Percentiles rank a stretch among this genome's conserved stretches.
Conservation (phyloP, 352 stramenopile species). For the Globisporangium radiosum region DNA sequence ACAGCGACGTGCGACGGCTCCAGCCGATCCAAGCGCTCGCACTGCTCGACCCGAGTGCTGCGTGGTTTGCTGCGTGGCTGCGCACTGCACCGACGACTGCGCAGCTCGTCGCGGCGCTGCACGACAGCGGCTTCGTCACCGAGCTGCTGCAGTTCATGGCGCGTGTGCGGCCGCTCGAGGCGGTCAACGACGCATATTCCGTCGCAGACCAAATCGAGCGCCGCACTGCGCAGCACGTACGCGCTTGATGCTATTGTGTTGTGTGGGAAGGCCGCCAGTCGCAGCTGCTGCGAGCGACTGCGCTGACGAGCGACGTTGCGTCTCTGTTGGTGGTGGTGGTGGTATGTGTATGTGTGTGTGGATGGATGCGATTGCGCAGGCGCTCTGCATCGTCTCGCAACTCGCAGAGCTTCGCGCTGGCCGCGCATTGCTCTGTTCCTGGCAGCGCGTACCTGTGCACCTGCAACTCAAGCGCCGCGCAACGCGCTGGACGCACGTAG, state of each 20-base stretch:
- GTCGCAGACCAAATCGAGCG: constrained; percentile 15
- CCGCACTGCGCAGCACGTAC: constrained; percentile 22
- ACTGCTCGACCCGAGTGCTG: constrained; percentile 22
- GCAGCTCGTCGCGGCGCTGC: constrained; percentile 32
- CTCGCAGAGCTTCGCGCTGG: constrained; percentile 25
- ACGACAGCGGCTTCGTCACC: constrained; percentile 26
- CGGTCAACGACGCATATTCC: constrained; percentile 1
- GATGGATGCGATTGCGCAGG: constrained; percentile 8
- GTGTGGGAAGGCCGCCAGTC: not conserved
- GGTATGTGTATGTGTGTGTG: no score
- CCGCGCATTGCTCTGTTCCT: constrained; percentile 17
- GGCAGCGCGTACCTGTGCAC: constrained; percentile 21
- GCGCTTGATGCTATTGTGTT: not conserved
- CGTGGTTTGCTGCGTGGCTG: constrained; percentile 48
- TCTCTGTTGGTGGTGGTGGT: no score
- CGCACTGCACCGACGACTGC: constrained; percentile 23
- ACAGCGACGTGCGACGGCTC: constrained; percentile 16
- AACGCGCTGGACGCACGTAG: constrained; percentile 12
- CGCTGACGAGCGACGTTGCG: no score
- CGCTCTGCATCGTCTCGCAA: constrained; percentile 22
- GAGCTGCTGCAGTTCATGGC: constrained; percentile 40
- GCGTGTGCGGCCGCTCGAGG: constrained; percentile 24
- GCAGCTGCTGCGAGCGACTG: no score
- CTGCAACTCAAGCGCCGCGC: constrained; percentile 17
- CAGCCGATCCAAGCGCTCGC: constrained; percentile 25